Evolutionary conservation across 495 filamentous ascomycete genomes (phyloP).

Genomic region (Wilcoxina mikolae): DNA sequence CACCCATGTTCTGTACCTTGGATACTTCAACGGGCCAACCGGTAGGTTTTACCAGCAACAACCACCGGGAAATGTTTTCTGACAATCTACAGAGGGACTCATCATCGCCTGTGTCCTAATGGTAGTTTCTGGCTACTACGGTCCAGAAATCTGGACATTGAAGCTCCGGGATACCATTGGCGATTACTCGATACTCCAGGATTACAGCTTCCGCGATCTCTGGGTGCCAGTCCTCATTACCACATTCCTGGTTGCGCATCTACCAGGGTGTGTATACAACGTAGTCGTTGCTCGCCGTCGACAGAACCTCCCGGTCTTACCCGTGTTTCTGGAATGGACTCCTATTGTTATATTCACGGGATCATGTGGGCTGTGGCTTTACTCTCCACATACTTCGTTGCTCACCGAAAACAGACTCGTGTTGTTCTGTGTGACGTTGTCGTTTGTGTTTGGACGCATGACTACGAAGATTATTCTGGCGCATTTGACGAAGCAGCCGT

Average conservation of each 20-base stretch:
- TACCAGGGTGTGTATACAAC: conserved; percentile 67
- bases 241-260: conserved; percentile 62
- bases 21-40: conserved; percentile 92
- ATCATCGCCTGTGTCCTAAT: conserved; percentile 76
- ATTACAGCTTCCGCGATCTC: conserved; percentile 60
- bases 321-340: conserved; percentile 87
- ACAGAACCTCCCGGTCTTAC: conserved; percentile 59
- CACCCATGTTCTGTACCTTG: conserved; percentile 91
- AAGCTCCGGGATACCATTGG: conserved; percentile 52
- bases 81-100: conserved; percentile 50
- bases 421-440: conserved; percentile 84
- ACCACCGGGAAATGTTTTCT: background rate
- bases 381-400: conserved; percentile 67
- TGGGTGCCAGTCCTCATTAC: conserved; percentile 67
- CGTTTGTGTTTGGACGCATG: conserved; percentile 97
- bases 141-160: conserved; percentile 72
- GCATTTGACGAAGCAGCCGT: conserved; percentile 82
- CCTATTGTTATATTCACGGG: conserved; percentile 70
- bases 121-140: conserved; percentile 71
- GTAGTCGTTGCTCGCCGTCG: conserved; percentile 60
- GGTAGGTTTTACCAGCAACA: conserved; percentile 21
- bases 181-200: conserved; percentile 39
- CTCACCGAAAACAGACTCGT: conserved; percentile 70
- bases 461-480: conserved; percentile 98
- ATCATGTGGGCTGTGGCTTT: conserved; percentile 67